A percentile compares a stretch with the other conserved stretches of the same genome.
phyloP scores from a whole-genome alignment of 164 flowering plant species.

The Tetrastigma voinierianum region DNA sequence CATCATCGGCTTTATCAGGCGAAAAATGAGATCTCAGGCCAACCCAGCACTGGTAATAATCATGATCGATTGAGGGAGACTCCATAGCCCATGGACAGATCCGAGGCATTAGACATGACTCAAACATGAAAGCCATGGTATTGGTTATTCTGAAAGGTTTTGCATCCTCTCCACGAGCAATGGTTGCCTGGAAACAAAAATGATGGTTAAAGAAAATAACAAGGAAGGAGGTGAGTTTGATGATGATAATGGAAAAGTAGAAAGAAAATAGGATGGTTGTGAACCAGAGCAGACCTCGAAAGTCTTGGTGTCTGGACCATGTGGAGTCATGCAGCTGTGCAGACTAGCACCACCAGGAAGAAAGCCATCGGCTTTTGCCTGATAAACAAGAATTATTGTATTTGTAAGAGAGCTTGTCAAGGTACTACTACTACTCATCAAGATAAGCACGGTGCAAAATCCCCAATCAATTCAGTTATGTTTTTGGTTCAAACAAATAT shows the following conservation, averaged over 20 bases:
- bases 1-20: slow-evolving; percentile 11
- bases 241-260: not conserved
- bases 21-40: slow-evolving; percentile 83
- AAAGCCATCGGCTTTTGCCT: slow-evolving; percentile 96
- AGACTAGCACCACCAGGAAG: slow-evolving; percentile 97
- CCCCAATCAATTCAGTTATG: no score
- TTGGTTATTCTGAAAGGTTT: slow-evolving; percentile 59
- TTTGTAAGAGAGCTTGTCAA: no score
- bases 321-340: slow-evolving; percentile 98
- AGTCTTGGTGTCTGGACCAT: slow-evolving; percentile 93
- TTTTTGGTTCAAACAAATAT: no score
- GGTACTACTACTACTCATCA: no score
- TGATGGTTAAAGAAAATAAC: not conserved
- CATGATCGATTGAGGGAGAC: slow-evolving; percentile 66
- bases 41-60: slow-evolving; percentile 92
- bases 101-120: slow-evolving; percentile 80
- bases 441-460: no score
- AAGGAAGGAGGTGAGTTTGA: not conserved
- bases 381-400: slow-evolving; percentile 7
- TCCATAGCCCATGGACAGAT: slow-evolving; percentile 86
- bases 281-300: slow-evolving; percentile 57
- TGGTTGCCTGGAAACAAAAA: slow-evolving; percentile 57
- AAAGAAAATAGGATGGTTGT: not conserved
- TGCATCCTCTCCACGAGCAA: slow-evolving; percentile 53
- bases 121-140: slow-evolving; percentile 96